phyloP scores from a whole-genome alignment of 495 filamentous ascomycete genomes.

The Penicillium parvum region DNA sequence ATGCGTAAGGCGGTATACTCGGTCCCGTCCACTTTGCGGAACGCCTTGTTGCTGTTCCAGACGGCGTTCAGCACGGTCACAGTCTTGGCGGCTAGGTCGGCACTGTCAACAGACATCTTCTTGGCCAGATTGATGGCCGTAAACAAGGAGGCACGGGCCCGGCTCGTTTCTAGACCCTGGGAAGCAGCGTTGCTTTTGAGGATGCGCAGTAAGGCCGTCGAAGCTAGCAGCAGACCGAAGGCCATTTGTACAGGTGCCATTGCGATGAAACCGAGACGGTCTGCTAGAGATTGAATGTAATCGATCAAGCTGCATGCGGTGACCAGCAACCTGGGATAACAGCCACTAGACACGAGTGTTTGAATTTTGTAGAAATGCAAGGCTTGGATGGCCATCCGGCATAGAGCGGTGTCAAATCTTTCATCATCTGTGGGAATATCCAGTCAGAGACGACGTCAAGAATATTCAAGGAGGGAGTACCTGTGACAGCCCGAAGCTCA shows the following conservation, averaged over 20 bases:
- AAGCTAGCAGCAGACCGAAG: conserved; percentile 32
- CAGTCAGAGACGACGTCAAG: no score
- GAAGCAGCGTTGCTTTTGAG: conserved; percentile 30
- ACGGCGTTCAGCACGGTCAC: conserved; percentile 33
- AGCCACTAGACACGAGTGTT: conserved; percentile 24
- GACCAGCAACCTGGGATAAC: conserved; percentile 29
- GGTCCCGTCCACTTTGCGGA: conserved; percentile 38
- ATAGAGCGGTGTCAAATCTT: conserved; percentile 27
- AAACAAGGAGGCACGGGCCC: conserved; percentile 32
- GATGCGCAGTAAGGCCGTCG: conserved; percentile 35
- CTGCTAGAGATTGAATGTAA: conserved; percentile 20
- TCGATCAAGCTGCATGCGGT: conserved; percentile 38
- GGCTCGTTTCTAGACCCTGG: conserved; percentile 28
- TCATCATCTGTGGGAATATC: conserved; percentile 37
- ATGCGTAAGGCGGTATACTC: conserved; percentile 38
- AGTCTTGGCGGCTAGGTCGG: conserved; percentile 34
- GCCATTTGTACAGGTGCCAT: conserved; percentile 30
- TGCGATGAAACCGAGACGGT: conserved; percentile 18
- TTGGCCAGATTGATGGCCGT: conserved; percentile 36
- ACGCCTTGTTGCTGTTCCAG: conserved; percentile 45
- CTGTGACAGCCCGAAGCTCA: conserved; percentile 25
- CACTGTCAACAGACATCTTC: conserved; percentile 34
- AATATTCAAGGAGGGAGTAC: conserved; percentile 24
- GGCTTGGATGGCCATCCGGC: conserved; percentile 35
- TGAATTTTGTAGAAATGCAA: conserved; percentile 43